Conservation (phyloP, 441 rosid species). For the Corymbia citriodora region DNA sequence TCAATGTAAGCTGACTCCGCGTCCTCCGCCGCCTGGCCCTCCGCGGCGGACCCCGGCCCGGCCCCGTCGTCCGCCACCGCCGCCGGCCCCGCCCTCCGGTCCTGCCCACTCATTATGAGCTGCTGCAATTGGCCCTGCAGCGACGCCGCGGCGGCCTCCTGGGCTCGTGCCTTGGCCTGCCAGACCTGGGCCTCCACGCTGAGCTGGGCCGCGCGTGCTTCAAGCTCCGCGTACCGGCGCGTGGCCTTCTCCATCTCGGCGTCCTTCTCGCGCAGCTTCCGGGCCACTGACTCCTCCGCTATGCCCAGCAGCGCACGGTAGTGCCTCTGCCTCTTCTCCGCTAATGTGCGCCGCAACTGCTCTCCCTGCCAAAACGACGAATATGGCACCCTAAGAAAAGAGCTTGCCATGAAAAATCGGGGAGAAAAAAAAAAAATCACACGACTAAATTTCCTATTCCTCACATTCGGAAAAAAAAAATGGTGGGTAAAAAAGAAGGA, state of each 20-base stretch:
- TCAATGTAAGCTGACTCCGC: constrained; percentile 86
- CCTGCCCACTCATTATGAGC: constrained; percentile 30
- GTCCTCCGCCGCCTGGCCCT: constrained; percentile 58
- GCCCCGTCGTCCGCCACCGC: constrained; percentile 40
- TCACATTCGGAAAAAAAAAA: not conserved
- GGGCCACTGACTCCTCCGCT: constrained; percentile 53
- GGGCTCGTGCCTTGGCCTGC: constrained; percentile 73
- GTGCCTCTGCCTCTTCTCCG: constrained; percentile 63
- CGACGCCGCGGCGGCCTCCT: constrained; percentile 70
- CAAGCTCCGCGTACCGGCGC: constrained; percentile 62
- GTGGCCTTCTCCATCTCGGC: constrained; percentile 65
- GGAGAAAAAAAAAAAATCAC: not conserved
- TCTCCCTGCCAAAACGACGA: constrained; percentile 45
- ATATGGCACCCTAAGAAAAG: not conserved
- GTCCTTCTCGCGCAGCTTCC: constrained; percentile 62
- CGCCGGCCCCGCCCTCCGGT: constrained; percentile 3
- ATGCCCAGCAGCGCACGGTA: constrained; percentile 53
- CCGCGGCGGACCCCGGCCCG: constrained; percentile 27
- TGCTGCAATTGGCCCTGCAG: constrained; percentile 71
- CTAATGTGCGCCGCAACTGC: constrained; percentile 62
- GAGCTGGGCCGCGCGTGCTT: constrained; percentile 75
- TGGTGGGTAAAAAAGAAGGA: not conserved
- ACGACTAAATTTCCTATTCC: not conserved
- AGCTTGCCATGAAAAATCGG: not conserved
- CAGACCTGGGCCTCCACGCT: constrained; percentile 66